Evolutionary conservation across 495 filamentous ascomycete species (phyloP).

Genomic region (Podospora comata): DNA sequence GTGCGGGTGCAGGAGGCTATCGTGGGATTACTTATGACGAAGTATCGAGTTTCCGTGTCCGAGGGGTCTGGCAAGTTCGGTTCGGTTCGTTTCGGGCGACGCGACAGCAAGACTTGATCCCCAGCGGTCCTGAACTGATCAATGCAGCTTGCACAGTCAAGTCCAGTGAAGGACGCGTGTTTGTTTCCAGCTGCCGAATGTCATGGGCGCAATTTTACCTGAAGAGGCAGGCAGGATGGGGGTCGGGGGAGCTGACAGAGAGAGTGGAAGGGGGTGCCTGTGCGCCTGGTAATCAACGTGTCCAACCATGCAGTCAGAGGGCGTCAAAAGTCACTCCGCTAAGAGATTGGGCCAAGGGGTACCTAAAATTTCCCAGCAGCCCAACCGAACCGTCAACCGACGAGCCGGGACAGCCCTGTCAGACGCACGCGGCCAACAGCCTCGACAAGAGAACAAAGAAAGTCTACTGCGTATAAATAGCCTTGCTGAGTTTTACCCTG

Average conservation of each 20-base stretch:
- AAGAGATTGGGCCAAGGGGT: constrained; percentile 6
- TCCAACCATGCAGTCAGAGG: constrained; percentile 7
- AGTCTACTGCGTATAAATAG: not conserved
- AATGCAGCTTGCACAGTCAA: not conserved
- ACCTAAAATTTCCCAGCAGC: not conserved
- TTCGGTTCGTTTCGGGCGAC: not conserved
- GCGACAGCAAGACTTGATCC: not conserved
- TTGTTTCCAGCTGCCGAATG: constrained; percentile 13
- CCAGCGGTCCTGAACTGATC: not conserved
- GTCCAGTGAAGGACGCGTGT: constrained; percentile 9
- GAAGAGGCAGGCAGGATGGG: constrained; percentile 4
- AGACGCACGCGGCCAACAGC: not conserved
- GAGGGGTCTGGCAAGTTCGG: not conserved
- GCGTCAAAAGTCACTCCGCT: not conserved
- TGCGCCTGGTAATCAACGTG: constrained; percentile 15
- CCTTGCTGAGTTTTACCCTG: too few relatives aligned
- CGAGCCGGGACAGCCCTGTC: not conserved
- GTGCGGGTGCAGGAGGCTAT: not conserved
- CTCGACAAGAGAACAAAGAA: not conserved
- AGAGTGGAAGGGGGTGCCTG: constrained; percentile 9
- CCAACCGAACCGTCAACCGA: constrained; percentile 3
- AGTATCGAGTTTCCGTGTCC: not conserved
- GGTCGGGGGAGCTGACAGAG: constrained; percentile 12
- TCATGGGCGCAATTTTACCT: constrained; percentile 21
- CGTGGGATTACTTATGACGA: not conserved